Evolutionary conservation across 2,329 filamentous ascomycete genomes (phyloP).

Genomic region (Neonectria sp.): DNA sequence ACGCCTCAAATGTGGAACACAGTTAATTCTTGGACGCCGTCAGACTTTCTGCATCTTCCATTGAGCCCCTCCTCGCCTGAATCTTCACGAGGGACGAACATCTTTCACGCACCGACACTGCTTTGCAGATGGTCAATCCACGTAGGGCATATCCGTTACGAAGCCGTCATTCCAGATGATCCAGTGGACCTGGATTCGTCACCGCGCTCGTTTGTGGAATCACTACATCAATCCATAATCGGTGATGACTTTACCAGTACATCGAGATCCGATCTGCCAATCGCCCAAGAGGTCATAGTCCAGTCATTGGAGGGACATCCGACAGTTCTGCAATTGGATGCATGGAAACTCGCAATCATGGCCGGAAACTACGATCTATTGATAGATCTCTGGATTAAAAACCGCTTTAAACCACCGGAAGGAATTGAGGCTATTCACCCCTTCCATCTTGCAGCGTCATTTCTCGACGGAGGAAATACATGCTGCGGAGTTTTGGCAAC

Average conservation of each 20-base stretch:
- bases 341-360: constrained; percentile 33
- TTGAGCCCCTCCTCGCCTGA: background rate
- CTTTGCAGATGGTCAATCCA: constrained; percentile 29
- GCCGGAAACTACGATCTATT: constrained; percentile 10
- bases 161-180: background rate
- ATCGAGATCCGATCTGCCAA: constrained; percentile 6
- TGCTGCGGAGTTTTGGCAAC: constrained; percentile 1
- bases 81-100: background rate
- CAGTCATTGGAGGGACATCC: constrained; percentile 5
- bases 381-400: background rate
- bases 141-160: background rate
- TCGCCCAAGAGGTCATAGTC: background rate
- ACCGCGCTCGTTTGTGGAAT: constrained; percentile 12
- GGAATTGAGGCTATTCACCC: background rate
- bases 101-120: background rate
- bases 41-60: background rate
- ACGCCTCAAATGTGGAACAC: too few relatives aligned
- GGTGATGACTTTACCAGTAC: constrained; percentile 12
- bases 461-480: background rate
- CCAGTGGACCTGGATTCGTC: background rate
- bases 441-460: constrained; percentile 29
- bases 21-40: too few relatives aligned
- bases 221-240: background rate
- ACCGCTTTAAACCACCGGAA: background rate
- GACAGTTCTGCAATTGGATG: background rate